phyloP scores from a whole-genome alignment of 139 green algal genomes.

The Gonium pectorale region DNA sequence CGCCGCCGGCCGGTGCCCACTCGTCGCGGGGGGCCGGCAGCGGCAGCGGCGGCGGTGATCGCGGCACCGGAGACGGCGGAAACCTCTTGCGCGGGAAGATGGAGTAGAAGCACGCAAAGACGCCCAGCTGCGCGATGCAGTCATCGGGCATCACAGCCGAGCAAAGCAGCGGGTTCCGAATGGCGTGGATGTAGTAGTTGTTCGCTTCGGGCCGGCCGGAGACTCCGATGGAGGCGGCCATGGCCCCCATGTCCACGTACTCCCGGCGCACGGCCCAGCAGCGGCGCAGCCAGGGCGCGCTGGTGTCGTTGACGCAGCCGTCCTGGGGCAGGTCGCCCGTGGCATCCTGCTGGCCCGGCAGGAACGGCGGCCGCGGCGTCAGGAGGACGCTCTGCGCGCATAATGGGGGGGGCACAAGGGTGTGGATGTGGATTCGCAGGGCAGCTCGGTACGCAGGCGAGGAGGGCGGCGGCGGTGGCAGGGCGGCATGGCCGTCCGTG shows the following conservation, averaged over 20 bases:
- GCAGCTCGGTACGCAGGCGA: no score
- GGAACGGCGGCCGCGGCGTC: no score
- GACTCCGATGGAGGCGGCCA: background rate
- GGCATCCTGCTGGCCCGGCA: background rate
- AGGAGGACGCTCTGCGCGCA: no score
- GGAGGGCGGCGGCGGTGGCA: no score
- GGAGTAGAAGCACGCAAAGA: background rate
- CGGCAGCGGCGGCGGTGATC: no score
- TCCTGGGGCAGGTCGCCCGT: background rate
- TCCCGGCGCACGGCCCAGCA: background rate
- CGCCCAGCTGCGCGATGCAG: background rate
- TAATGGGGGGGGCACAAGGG: no score
- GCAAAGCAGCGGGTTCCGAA: background rate
- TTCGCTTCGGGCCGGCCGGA: background rate
- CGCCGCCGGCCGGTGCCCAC: no score
- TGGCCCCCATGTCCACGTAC: background rate
- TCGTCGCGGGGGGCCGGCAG: no score
- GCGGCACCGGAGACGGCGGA: no score
- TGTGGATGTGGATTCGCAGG: no score
- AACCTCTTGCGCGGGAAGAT: background rate
- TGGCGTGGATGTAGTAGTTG: background rate
- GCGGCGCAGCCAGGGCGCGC: background rate
- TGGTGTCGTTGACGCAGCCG: background rate
- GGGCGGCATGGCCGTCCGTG: no score
- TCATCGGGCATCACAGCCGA: background rate